A percentile compares a stretch with the other conserved stretches of the same genome.
These are phyloP conservation scores for Phytophthora nicotianae DNA, from an alignment of 352 stramenopile species.

Conservation along the genomic window DNA sequence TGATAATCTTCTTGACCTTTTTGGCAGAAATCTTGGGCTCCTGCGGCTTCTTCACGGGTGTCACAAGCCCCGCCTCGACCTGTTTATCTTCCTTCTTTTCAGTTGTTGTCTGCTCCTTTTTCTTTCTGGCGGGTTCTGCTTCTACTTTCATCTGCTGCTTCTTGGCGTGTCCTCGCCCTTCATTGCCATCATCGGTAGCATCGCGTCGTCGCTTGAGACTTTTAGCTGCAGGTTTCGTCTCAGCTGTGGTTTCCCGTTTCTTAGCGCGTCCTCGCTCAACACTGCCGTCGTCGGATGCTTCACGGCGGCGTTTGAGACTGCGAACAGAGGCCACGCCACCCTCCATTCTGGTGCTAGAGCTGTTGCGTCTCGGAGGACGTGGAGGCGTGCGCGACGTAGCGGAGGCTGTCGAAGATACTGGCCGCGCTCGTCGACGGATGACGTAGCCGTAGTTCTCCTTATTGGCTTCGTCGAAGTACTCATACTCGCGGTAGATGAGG, in stretches of 20 bases:
- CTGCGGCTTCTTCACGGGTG: constrained; percentile 37
- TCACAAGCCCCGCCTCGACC: constrained; percentile 18
- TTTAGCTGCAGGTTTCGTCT: constrained; percentile 2
- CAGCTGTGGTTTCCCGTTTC: constrained; percentile 19
- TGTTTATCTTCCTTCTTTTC: background rate
- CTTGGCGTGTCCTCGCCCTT: constrained; percentile 18
- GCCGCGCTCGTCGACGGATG: constrained; percentile 36
- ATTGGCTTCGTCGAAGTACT: constrained; percentile 53
- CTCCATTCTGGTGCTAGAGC: constrained; percentile 6
- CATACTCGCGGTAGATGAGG: constrained; percentile 47
- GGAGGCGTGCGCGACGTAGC: constrained; percentile 18
- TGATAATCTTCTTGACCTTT: constrained; percentile 32
- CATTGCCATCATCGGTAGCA: constrained; percentile 5
- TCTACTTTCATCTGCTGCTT: constrained; percentile 1
- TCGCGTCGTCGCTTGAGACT: constrained; percentile 14
- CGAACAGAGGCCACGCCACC: constrained; percentile 13
- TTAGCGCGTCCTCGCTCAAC: constrained; percentile 17
- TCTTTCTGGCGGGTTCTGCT: background rate
- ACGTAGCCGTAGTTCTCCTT: constrained; percentile 78
- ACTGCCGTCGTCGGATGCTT: constrained; percentile 13
- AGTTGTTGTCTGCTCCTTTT: background rate
- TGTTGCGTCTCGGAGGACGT: constrained; percentile 28
- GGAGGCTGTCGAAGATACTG: constrained; percentile 4
- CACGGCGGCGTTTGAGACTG: constrained; percentile 20
- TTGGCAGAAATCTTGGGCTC: constrained; percentile 33